These are phyloP conservation scores for Mycena filopes DNA, from an alignment of 768 basidiomycete genomes.

Conservation along the genomic window DNA sequence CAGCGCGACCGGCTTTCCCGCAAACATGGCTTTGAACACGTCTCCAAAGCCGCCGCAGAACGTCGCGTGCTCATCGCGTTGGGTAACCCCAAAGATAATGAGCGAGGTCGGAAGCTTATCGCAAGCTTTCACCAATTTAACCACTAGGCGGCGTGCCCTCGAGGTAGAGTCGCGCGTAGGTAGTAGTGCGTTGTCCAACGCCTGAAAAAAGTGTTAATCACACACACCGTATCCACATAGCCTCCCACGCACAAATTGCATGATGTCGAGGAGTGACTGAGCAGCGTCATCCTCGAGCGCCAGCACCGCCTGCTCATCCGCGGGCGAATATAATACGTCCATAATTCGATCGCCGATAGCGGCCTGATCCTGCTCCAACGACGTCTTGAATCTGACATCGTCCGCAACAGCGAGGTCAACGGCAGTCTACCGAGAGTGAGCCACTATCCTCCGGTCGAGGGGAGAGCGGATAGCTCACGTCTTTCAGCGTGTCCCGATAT, in stretches of 20 bases:
- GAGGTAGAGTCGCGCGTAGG: conserved; percentile 15
- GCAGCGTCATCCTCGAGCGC: conserved; percentile 25
- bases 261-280: conserved; percentile 29
- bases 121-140: conserved; percentile 20
- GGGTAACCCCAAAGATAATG: conserved; percentile 20
- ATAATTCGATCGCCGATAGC: conserved; percentile 7
- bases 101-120: conserved; percentile 25
- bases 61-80: conserved; percentile 18
- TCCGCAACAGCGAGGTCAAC: conserved; percentile 5
- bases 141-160: conserved; percentile 16
- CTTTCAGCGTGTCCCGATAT: conserved; percentile 3
- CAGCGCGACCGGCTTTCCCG: conserved; percentile 23
- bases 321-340: conserved; percentile 21
- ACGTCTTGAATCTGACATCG: conserved; percentile 15
- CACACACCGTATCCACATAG: too few species aligned
- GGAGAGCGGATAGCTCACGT: conserved; percentile 9
- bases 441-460: too few species aligned
- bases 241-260: conserved; percentile 24
- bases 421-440: conserved; percentile 2
- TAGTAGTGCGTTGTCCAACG: conserved; percentile 14
- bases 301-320: conserved; percentile 24
- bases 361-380: conserved; percentile 17
- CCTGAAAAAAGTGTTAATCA: conserved; percentile 1
- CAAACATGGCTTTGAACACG: conserved; percentile 21
- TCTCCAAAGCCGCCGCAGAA: conserved; percentile 27